These are phyloP conservation scores for Termitomyces bulborhizus DNA, from an alignment of 768 basidiomycete species.

Conservation along the genomic window DNA sequence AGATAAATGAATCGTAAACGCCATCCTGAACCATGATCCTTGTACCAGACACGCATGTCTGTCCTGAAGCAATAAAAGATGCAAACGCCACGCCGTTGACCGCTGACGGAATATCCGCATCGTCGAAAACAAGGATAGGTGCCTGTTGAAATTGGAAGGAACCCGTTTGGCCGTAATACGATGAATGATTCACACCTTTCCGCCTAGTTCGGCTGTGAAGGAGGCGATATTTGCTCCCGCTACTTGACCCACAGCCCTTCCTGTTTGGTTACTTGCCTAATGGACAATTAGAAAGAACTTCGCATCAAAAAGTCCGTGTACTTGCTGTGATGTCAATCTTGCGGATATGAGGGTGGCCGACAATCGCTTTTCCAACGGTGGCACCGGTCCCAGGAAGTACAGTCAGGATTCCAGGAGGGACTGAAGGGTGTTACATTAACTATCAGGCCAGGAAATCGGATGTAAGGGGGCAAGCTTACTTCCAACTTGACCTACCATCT, in stretches of 20 bases:
- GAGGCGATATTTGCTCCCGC: conserved; percentile 70
- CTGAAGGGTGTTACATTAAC: conserved; percentile 27
- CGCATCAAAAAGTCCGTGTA: neutral
- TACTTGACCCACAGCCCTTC: conserved; percentile 64
- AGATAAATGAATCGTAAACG: conserved; percentile 67
- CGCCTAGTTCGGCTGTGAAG: conserved; percentile 82
- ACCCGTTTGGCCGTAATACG: neutral
- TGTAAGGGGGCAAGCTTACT: conserved; percentile 27
- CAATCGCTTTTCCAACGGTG: conserved; percentile 58
- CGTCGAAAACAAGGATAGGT: conserved; percentile 73
- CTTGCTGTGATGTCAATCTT: conserved; percentile 84
- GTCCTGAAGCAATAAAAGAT: conserved; percentile 81
- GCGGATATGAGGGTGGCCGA: conserved; percentile 57
- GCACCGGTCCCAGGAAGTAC: conserved; percentile 70
- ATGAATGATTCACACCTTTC: conserved; percentile 49
- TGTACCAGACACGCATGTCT: conserved; percentile 90
- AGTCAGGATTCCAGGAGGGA: conserved; percentile 70
- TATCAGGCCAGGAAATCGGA: neutral
- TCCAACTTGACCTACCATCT: conserved; percentile 59
- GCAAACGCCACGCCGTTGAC: conserved; percentile 83
- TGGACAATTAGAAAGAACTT: neutral
- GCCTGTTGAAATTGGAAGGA: conserved; percentile 36
- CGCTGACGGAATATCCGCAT: conserved; percentile 67
- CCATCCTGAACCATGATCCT: conserved; percentile 68
- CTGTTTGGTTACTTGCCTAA: conserved; percentile 78